Base-by-base conservation (phyloP, 352 stramenopile genomes). In the Globisporangium rhizosaccharum region DNA sequence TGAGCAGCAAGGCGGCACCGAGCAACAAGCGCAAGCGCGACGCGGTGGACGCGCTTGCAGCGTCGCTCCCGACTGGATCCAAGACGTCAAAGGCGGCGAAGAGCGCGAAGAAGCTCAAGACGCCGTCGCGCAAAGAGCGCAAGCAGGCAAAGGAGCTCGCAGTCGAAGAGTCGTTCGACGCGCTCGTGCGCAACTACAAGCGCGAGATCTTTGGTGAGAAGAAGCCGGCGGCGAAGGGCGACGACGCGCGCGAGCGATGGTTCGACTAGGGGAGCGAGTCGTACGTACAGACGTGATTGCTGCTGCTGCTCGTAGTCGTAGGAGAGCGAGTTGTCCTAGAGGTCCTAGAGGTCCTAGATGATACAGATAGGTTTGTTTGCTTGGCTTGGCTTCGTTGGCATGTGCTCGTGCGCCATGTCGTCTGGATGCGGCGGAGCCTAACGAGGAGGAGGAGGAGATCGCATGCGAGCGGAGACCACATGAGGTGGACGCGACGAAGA, bases 161-260 rank as follows among this genome's bases (percentile, higher is more conserved):
- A 49, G 68, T 82, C 47, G 85, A 94, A 53, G 70, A 79, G 55
- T 90, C 78, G 45, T 94, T 92, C 51, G 85, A 94, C 30, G 76
- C 73, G 25, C 66, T 94, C 47, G 85, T 94, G 64, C 68, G 71
- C 59, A 83, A 72, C 53, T 94, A 94, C 81, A 94, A 92, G 75
- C 78, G 87, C 63, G 76, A 92, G 57, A 81, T 94, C 41, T 94
- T 94, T 55, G 80, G 80, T 6, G 75, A 81, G 11, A 72, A 49
- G 36, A 14, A 23, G 2, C 44, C 46, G 41, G 41, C 39, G 33
- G 49, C 51, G 14, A 64, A 67, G 33, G 53, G 46, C 18, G 67
- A 61, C 30, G 63, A 37, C 39, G 39, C 51, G 30, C 57, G 68
- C 46, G 71, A 88, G 42, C 82, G 82, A 48, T 91, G 82, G 82